Evolutionary conservation across 2,329 filamentous ascomycete genomes (phyloP), one percentile per base, ranked within the genome.

Genomic region (Sarocladium strictum): DNA sequence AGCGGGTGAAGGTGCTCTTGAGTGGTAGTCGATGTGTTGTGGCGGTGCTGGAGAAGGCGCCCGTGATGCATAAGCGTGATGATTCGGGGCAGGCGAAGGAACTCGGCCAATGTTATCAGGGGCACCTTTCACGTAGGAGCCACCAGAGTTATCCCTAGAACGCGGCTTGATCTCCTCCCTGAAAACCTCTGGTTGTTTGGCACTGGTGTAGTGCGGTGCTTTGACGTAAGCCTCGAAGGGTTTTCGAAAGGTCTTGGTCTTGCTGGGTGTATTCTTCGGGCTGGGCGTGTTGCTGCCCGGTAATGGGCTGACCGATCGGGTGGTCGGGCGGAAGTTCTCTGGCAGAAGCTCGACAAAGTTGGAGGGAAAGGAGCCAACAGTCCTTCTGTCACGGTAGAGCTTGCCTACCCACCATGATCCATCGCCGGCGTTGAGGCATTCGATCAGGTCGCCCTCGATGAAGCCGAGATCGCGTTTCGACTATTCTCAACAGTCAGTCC

Each of bases 331-430:
- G 68, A 95, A 97, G 67, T 85, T 83, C 57, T 94, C 84, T 54
- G 89, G 87, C 29, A 99, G 80, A 5, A 99, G 81, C 67, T 95
- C 84, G 66, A 99, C 94, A 66, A 99, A 99, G 73, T 99, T 99
- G 64, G 92, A 97, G 1, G 94, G 94, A 65, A 99, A 99, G 19
- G 94, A 78, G 54, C 94, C 94, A 64, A 97, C 86, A 64, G 93
- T 91, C 65, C 92, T 85, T 69, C 89, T 87, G 72, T 99, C 94
- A 62, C 94, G 84, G 66, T 86, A 89, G 66, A 99, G 74, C 59
- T 93, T 84, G 49, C 94, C 94, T 73, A 92, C 96, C 94, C 94
- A 99, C 94, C 94, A 99, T 47, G 90, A 92, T 53, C 94, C 94
- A 73, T 99, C 94, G 59, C 94, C 94, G 19, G 94, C 94, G 69